Evolutionary conservation across 2,329 filamentous ascomycete genomes (phyloP).

Genomic region (Ascosphaera apis): DNA sequence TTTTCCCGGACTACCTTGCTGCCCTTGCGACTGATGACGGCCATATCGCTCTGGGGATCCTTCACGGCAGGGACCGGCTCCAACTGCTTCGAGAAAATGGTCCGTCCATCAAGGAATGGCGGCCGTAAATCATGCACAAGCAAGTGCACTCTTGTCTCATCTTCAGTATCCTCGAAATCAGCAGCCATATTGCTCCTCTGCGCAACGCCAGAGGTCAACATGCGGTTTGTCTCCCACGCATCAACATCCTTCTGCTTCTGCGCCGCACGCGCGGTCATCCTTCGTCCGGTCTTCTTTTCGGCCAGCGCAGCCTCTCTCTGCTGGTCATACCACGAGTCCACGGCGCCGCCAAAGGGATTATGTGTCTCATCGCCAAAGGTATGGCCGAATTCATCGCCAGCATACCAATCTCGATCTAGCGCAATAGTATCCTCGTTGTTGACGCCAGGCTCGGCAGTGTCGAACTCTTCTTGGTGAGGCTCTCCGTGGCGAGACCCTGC

Average conservation of each 20-base stretch:
- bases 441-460: slow-evolving; percentile 37
- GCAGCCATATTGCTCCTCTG: slow-evolving; percentile 61
- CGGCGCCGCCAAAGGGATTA: slow-evolving; percentile 66
- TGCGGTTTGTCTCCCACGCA: slow-evolving; percentile 95
- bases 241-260: slow-evolving; percentile 89
- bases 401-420: slow-evolving; percentile 83
- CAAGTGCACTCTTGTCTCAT: slow-evolving; percentile 69
- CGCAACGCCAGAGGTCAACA: slow-evolving; percentile 89
- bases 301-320: slow-evolving; percentile 48
- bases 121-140: slow-evolving; percentile 84
- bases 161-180: slow-evolving; percentile 67
- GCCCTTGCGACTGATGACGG: slow-evolving; percentile 87
- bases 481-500: slow-evolving; percentile 10
- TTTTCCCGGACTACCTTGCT: slow-evolving; percentile 82
- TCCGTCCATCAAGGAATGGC: slow-evolving; percentile 84
- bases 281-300: slow-evolving; percentile 56
- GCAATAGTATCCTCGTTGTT: slow-evolving; percentile 47
- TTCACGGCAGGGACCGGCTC: slow-evolving; percentile 84
- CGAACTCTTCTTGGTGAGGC: slow-evolving; percentile 32
- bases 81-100: slow-evolving; percentile 89
- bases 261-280: slow-evolving; percentile 48
- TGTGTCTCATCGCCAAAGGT: slow-evolving; percentile 80
- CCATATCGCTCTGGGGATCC: slow-evolving; percentile 95
- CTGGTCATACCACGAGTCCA: slow-evolving; percentile 49
- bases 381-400: slow-evolving; percentile 63